These are phyloP conservation scores for Microbotryum scabiosae DNA, from an alignment of 1,284 basidiomycete species.

Conservation along the genomic window DNA sequence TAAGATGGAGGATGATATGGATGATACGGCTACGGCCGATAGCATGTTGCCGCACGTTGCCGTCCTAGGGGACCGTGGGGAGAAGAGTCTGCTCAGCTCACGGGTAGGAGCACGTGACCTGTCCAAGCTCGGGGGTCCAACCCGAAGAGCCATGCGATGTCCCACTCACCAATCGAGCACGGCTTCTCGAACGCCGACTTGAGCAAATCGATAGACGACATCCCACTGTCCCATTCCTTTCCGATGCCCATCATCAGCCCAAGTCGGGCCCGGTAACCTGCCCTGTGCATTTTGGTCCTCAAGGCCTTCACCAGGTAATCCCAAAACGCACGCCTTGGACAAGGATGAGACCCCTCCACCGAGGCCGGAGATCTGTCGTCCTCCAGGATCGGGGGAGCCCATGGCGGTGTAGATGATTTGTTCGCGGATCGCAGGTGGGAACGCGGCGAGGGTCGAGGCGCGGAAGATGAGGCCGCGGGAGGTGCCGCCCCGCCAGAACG, in stretches of 20 bases:
- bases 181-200: constrained; percentile 15
- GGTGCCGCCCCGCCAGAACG: constrained; percentile 29
- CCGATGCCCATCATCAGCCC: constrained; percentile 23
- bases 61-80: constrained; percentile 5
- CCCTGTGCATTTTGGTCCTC: constrained; percentile 4
- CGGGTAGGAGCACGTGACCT: not conserved
- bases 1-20: constrained; percentile 10
- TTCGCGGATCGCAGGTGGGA: constrained; percentile 10
- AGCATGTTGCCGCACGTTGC: constrained; percentile 29
- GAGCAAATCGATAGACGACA: constrained; percentile 28
- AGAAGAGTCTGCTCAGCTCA: not conserved
- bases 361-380: constrained; percentile 21
- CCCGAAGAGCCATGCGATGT: not conserved
- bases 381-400: constrained; percentile 25
- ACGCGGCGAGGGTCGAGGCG: constrained; percentile 16
- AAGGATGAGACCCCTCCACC: constrained; percentile 26
- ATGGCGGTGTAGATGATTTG: constrained; percentile 23
- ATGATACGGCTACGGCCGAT: constrained; percentile 13
- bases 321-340: constrained; percentile 20
- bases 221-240: constrained; percentile 15
- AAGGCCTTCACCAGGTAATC: constrained; percentile 17
- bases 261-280: constrained; percentile 11
- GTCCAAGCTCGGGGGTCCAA: not conserved
- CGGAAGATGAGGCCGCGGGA: constrained; percentile 24
- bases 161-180: constrained; percentile 19